phyloP scores from a whole-genome alignment of 768 basidiomycete genomes.

The Tricholoma furcatifolium region DNA sequence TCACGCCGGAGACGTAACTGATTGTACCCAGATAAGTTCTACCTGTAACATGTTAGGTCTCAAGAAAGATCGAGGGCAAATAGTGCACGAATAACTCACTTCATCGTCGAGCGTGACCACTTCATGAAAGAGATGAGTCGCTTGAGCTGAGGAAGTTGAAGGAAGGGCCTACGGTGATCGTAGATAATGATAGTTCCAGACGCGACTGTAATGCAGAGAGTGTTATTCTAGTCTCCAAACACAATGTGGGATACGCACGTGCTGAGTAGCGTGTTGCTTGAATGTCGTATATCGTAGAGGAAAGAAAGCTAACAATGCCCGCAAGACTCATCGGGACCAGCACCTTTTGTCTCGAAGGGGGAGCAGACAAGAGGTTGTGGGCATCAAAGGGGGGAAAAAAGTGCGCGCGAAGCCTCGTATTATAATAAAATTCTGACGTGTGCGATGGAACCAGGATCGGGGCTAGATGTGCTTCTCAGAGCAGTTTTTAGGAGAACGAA shows the following conservation, averaged over 20 bases:
- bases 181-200: conserved; percentile 51
- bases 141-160: neutral
- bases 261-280: conserved; percentile 43
- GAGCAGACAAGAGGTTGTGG: conserved; percentile 1
- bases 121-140: conserved; percentile 18
- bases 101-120: conserved; percentile 54
- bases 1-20: neutral
- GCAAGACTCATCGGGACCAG: conserved; percentile 7
- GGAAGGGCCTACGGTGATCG: conserved; percentile 45
- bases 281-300: conserved; percentile 32
- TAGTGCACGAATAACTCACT: conserved; percentile 30
- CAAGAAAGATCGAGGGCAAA: neutral
- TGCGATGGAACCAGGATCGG: neutral
- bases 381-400: conserved; percentile 2
- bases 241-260: conserved; percentile 27
- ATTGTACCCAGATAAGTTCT: conserved; percentile 53
- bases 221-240: neutral
- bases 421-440: conserved; percentile 1
- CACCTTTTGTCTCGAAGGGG: neutral
- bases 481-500: neutral
- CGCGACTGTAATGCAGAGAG: conserved; percentile 36
- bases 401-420: neutral
- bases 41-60: conserved; percentile 42
- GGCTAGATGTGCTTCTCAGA: neutral
- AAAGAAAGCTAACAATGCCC: conserved; percentile 7